Evolutionary conservation across 495 filamentous ascomycete species (phyloP).

Genomic region (Chaetomium fimeti): DNA sequence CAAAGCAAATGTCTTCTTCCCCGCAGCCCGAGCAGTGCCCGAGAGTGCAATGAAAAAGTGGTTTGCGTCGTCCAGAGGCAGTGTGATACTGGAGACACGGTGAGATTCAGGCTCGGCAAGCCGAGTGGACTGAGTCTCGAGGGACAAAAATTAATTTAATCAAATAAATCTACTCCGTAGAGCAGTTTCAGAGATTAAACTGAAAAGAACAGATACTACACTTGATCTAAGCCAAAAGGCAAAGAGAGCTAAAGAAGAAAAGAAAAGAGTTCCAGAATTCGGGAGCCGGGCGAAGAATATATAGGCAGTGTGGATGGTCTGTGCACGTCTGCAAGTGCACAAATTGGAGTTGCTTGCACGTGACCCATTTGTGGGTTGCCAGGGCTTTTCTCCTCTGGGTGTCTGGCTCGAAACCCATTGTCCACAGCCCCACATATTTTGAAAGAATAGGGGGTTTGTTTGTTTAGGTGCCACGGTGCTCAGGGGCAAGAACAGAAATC

Average conservation of each 20-base stretch:
- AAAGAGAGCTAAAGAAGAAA: constrained; percentile 44
- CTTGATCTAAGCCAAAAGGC: constrained; percentile 93
- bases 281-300: constrained; percentile 26
- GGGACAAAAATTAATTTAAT: constrained; percentile 79
- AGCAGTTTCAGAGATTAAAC: constrained; percentile 76
- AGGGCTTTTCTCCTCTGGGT: too few relatives aligned
- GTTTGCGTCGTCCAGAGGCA: constrained; percentile 82
- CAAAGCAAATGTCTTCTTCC: constrained; percentile 51
- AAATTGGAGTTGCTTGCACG: not conserved
- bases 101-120: constrained; percentile 77
- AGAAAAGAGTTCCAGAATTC: constrained; percentile 32
- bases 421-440: too few relatives aligned
- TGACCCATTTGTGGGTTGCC: too few relatives aligned
- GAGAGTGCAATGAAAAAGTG: constrained; percentile 50
- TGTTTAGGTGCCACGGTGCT: too few relatives aligned
- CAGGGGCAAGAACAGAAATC: too few relatives aligned
- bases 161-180: constrained; percentile 68
- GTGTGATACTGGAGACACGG: constrained; percentile 88
- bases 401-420: too few relatives aligned
- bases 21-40: constrained; percentile 59
- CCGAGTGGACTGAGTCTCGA: constrained; percentile 57
- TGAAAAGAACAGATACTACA: constrained; percentile 99
- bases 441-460: too few relatives aligned
- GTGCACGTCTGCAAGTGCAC: constrained; percentile 31
- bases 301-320: constrained; percentile 28